Base-by-base conservation (phyloP, 139 green algal species). In the Ettlia oleoabundans region DNA sequence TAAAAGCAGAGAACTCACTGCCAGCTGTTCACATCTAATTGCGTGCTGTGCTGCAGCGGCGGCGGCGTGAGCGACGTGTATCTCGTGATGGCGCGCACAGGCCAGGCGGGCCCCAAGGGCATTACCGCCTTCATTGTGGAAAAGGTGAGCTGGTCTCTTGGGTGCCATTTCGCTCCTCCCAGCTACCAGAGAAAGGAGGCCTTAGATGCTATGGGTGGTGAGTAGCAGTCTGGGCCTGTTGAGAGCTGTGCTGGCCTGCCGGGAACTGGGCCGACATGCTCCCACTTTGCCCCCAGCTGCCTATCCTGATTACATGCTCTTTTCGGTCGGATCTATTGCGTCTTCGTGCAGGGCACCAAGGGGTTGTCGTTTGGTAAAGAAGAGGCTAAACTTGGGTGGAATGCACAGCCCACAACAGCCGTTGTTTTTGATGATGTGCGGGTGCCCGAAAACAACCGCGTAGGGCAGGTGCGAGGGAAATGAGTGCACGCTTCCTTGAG, bases 371-470 rank as follows among this genome's bases (percentile, higher is more conserved):
- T 97, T 89, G 94, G 94, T 32, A 91, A 92, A 62, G 73, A 79
- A 33, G 94, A 97, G 86, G 61, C 85, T 15, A 97, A 97, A 80
- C 82, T 96, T 83, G 94, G 94, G 5, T 97, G 94, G 94, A 94
- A 93, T 53, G 90, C 88, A 18, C 94, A 97, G 82, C 93, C 94
- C 18, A 97, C 94, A 4, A 73, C 65, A 47, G 68, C 86, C 0
- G 91, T 96, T 18, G 82, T 81, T 6, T 80, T 96, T 18, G 91
- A 97, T 38, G 64, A 82, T 30, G 93, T 96, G 51, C 81, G 78
- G 32, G 89, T 96, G 32, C 86, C 88, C 2, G 62, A 51, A 21
- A 62, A 72, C 65, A 51, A 19, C 35, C 35, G 33, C 13, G 65
- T 72, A 18, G 65, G 65, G 8, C 33, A 72, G 65, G 65, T 65